Evolutionary conservation across 2,329 filamentous ascomycete genomes (phyloP).

Genomic region (Shiraia sp.): DNA sequence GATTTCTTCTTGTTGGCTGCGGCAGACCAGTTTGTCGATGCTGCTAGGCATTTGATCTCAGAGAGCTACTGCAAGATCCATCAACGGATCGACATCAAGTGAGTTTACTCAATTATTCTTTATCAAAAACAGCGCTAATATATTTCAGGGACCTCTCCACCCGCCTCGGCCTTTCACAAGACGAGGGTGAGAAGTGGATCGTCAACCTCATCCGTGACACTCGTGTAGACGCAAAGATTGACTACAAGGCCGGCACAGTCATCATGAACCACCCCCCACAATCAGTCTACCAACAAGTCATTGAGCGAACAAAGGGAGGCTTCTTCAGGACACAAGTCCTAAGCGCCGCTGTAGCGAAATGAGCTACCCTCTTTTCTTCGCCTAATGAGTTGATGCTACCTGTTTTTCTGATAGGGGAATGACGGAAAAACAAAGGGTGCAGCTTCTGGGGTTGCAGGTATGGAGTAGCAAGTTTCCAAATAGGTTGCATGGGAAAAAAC

Average conservation of each 20-base stretch:
- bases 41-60: conserved; percentile 93
- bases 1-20: conserved; percentile 94
- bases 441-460: conserved; percentile 11
- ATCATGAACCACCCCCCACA: conserved; percentile 99
- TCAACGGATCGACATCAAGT: conserved; percentile 95
- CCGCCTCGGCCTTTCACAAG: conserved; percentile 85
- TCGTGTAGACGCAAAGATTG: conserved; percentile 96
- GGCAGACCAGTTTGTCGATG: conserved; percentile 88
- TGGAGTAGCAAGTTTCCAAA: background rate
- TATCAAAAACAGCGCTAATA: conserved; percentile 12
- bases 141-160: conserved; percentile 75
- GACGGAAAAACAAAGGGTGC: background rate
- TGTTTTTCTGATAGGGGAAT: too few relatives aligned
- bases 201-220: conserved; percentile 99
- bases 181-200: conserved; percentile 99
- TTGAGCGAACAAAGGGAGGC: conserved; percentile 97
- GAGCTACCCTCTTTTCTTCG: conserved; percentile 22
- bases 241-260: conserved; percentile 97
- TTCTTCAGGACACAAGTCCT: conserved; percentile 99
- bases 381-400: too few relatives aligned
- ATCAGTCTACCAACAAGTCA: conserved; percentile 98
- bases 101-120: conserved; percentile 31
- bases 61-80: conserved; percentile 99
- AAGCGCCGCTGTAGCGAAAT: conserved; percentile 60
- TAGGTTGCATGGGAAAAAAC: background rate